phyloP scores from a whole-genome alignment of 192 early-diverging fungal species.

The Backusella tarrabulga region DNA sequence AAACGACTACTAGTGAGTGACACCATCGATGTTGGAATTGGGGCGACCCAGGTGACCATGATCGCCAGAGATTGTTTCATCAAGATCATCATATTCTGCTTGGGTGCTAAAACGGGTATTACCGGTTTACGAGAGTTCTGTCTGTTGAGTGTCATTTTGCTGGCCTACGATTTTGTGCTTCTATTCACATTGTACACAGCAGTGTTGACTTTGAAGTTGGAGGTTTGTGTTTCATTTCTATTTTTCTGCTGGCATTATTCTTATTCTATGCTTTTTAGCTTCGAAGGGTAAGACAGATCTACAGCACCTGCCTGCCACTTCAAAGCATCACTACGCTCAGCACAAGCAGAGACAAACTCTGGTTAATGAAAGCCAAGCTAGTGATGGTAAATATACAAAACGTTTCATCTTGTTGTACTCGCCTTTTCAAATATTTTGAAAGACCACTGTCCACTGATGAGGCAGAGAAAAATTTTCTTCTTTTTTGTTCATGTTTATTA shows the following conservation, averaged over 20 bases:
- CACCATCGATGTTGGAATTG: constrained; percentile 59
- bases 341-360: neutral
- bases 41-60: constrained; percentile 57
- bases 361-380: constrained; percentile 43
- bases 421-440: constrained; percentile 25
- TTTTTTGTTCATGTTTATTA: constrained; percentile 59
- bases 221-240: constrained; percentile 42
- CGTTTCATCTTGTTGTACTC: neutral
- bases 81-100: constrained; percentile 76
- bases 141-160: constrained; percentile 72
- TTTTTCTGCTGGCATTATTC: constrained; percentile 15
- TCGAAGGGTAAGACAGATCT: neutral
- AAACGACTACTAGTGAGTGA: constrained; percentile 49
- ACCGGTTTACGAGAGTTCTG: constrained; percentile 79
- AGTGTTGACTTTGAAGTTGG: constrained; percentile 86
- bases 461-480: constrained; percentile 39
- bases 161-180: constrained; percentile 77
- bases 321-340: neutral
- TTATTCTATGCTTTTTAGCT: neutral
- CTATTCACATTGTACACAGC: constrained; percentile 86
- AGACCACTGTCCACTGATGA: neutral
- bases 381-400: constrained; percentile 36
- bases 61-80: constrained; percentile 78
- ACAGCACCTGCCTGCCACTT: neutral
- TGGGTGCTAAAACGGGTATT: constrained; percentile 78